These are phyloP conservation scores for Aspergillus intermedius DNA, from an alignment of 2,329 filamentous ascomycete species.

Conservation along the genomic window DNA sequence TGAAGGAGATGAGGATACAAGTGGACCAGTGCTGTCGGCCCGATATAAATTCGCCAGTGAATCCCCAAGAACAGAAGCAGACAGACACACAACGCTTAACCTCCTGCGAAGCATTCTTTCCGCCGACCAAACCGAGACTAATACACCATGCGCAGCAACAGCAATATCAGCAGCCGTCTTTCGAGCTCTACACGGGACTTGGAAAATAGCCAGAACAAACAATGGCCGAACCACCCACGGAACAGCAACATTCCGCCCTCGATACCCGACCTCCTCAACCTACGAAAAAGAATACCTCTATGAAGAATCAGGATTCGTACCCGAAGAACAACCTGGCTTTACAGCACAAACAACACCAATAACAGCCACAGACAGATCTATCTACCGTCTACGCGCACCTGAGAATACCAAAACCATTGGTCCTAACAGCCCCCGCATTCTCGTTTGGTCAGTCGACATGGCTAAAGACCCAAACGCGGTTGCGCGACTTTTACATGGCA, in stretches of 20 bases:
- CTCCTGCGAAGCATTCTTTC: constrained; percentile 30
- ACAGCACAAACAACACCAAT: not conserved
- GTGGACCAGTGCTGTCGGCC: constrained; percentile 47
- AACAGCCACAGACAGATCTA: not conserved
- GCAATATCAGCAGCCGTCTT: constrained; percentile 60
- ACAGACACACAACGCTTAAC: constrained; percentile 44
- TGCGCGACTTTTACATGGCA: constrained; percentile 3
- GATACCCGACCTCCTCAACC: constrained; percentile 45
- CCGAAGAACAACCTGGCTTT: constrained; percentile 8
- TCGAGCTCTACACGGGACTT: constrained; percentile 62
- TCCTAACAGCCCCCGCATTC: constrained; percentile 6
- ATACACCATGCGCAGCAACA: constrained; percentile 23
- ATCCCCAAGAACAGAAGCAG: not conserved
- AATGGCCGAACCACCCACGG: constrained; percentile 48
- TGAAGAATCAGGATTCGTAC: constrained; percentile 12
- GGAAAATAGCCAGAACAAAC: constrained; percentile 52
- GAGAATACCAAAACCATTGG: not conserved
- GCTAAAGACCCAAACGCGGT: constrained; percentile 1
- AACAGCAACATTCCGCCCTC: constrained; percentile 58
- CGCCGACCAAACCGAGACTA: not conserved
- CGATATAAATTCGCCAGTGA: constrained; percentile 40
- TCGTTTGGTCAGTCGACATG: constrained; percentile 8
- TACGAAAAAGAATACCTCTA: constrained; percentile 34
- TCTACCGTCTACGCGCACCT: constrained; percentile 10
- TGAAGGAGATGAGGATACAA: constrained; percentile 15